Evolutionary conservation across 1,284 basidiomycete genomes (phyloP).

Genomic region (Rhodotorula sp.): DNA sequence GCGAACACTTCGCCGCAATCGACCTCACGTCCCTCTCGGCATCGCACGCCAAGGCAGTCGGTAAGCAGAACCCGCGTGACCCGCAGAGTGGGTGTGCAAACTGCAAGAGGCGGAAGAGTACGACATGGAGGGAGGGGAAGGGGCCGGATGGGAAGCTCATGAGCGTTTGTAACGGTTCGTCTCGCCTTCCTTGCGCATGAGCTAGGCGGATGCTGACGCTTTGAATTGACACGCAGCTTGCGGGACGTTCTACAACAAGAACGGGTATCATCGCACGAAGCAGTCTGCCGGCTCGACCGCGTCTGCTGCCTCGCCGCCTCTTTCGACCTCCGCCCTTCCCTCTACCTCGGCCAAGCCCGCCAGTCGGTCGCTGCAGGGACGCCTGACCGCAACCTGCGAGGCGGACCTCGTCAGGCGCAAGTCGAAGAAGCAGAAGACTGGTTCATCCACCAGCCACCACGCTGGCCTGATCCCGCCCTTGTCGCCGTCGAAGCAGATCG

Average conservation of each 20-base stretch:
- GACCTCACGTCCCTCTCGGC: constrained; percentile 6
- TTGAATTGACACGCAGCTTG: constrained; percentile 17
- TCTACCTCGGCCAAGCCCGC: not conserved
- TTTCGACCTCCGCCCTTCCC: not conserved
- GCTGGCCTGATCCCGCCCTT: constrained; percentile 33
- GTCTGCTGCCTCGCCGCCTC: constrained; percentile 1
- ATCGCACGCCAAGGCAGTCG: constrained; percentile 1
- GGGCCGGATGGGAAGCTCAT: not conserved
- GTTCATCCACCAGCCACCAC: not conserved
- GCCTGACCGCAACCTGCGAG: constrained; percentile 39
- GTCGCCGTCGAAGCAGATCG: constrained; percentile 37
- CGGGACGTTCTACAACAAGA: constrained; percentile 38
- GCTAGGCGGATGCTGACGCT: not conserved
- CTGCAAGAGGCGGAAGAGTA: constrained; percentile 39
- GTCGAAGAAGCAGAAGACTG: constrained; percentile 2
- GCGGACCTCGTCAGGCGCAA: constrained; percentile 36
- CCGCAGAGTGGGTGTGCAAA: constrained; percentile 33
- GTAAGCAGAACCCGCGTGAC: constrained; percentile 35
- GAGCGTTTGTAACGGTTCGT: constrained; percentile 38
- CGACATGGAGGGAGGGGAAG: constrained; percentile 25
- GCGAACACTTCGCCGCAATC: constrained; percentile 28
- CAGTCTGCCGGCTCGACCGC: not conserved
- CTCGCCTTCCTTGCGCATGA: too few species aligned
- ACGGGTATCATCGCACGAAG: constrained; percentile 38
- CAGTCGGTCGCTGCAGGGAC: constrained; percentile 25